These are phyloP conservation scores for Clathrospora elynae DNA, from an alignment of 2,329 filamentous ascomycete genomes.

Conservation along the genomic window DNA sequence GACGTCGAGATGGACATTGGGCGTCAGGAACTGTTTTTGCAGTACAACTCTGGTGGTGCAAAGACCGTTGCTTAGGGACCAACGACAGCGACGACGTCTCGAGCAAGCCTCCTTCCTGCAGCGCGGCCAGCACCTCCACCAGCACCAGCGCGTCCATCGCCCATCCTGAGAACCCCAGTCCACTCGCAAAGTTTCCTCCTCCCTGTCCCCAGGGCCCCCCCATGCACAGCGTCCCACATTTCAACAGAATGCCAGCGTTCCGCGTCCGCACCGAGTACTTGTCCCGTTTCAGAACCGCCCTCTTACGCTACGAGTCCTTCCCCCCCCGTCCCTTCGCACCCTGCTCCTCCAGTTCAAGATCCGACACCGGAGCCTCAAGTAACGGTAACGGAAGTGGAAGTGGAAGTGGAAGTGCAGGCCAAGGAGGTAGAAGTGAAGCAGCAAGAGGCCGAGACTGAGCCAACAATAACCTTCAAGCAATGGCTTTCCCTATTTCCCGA, in stretches of 20 bases:
- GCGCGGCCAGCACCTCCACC: background rate
- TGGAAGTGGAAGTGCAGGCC: background rate
- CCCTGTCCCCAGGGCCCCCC: too few species aligned
- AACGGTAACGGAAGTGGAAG: background rate
- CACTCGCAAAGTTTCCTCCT: background rate
- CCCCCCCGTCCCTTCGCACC: background rate
- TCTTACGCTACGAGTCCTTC: too few species aligned
- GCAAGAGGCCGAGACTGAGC: too few species aligned
- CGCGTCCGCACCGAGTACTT: slow-evolving; percentile 6
- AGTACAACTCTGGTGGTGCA: background rate
- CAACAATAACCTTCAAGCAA: slow-evolving; percentile 17
- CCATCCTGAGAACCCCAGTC: background rate
- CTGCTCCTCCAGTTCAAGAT: background rate
- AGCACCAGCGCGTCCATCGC: background rate
- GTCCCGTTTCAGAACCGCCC: background rate
- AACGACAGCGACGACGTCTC: background rate
- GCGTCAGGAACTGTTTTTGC: background rate
- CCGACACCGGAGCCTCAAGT: background rate
- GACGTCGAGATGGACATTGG: slow-evolving; percentile 9
- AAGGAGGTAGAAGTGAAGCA: too few species aligned
- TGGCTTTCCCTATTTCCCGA: slow-evolving; percentile 21
- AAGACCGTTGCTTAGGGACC: slow-evolving; percentile 8
- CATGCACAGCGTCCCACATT: background rate
- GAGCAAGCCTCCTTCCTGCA: too few species aligned
- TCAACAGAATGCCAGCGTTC: slow-evolving; percentile 1